Conservation (phyloP, 176 grass and related monocot genomes). For the Paspalum notatum region DNA sequence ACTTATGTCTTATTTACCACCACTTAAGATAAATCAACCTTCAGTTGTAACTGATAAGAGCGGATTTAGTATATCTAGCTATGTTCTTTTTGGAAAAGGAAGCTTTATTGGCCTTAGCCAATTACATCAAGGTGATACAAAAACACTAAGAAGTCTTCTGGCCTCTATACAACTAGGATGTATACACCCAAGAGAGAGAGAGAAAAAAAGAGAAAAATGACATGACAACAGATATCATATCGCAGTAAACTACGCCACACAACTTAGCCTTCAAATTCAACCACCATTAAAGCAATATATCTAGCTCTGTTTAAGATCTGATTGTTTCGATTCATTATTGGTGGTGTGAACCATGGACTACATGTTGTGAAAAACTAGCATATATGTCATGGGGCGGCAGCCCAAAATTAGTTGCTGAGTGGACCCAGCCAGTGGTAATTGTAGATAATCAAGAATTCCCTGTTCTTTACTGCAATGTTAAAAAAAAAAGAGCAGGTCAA, state of each 20-base stretch:
- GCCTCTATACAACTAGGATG: too few relatives aligned
- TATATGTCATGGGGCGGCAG: too few relatives aligned
- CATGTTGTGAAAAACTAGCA: background rate
- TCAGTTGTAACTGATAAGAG: background rate
- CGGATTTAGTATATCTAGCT: background rate
- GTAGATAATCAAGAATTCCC: background rate
- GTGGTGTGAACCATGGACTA: background rate
- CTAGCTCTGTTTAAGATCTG: background rate
- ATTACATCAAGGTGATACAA: too few relatives aligned
- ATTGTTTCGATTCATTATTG: background rate
- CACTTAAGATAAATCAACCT: background rate
- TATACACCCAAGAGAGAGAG: too few relatives aligned
- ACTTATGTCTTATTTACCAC: background rate
- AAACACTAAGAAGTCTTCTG: too few relatives aligned
- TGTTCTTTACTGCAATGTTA: constrained; percentile 17
- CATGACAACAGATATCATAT: too few relatives aligned
- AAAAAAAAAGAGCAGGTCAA: constrained; percentile 5
- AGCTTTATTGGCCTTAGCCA: too few relatives aligned
- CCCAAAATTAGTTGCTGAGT: background rate
- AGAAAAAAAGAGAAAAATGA: too few relatives aligned
- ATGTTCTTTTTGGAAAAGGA: too few relatives aligned
- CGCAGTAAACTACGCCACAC: too few relatives aligned
- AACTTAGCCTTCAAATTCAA: too few relatives aligned
- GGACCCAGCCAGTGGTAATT: background rate
- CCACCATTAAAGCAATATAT: too few relatives aligned